Evolutionary conservation across 108 stramenopile species (phyloP).

Genomic region (Fistulifera pelliculosa): DNA sequence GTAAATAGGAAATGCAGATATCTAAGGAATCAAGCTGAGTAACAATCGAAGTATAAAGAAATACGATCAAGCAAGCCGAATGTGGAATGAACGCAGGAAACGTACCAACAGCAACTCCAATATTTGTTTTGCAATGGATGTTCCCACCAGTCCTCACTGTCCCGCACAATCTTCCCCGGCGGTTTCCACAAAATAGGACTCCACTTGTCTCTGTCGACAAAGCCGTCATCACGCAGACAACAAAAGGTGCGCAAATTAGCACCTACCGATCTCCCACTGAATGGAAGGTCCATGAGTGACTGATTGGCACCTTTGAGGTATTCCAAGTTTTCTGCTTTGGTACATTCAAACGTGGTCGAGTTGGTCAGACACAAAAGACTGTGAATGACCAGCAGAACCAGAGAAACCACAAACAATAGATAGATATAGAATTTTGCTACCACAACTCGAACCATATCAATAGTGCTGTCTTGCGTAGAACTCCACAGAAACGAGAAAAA

Average conservation of each 20-base stretch:
- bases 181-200: slow-evolving; percentile 54
- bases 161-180: slow-evolving; percentile 44
- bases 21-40: too few species aligned
- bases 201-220: slow-evolving; percentile 13
- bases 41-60: too few species aligned
- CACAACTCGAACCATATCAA: slow-evolving; percentile 2
- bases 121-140: slow-evolving; percentile 83
- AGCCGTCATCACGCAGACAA: slow-evolving; percentile 26
- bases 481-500: slow-evolving; percentile 11
- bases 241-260: slow-evolving; percentile 41
- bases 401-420: slow-evolving; percentile 22
- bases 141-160: slow-evolving; percentile 74
- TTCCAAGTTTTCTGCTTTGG: slow-evolving; percentile 39
- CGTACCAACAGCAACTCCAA: slow-evolving; percentile 79
- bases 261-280: slow-evolving; percentile 26
- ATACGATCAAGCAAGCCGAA: too few species aligned
- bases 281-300: slow-evolving; percentile 42
- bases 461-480: background rate
- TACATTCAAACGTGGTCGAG: slow-evolving; percentile 58
- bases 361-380: slow-evolving; percentile 40
- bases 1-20: too few species aligned
- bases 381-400: slow-evolving; percentile 30
- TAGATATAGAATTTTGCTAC: slow-evolving; percentile 43
- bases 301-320: slow-evolving; percentile 48
- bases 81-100: too few species aligned